Evolutionary conservation across 495 filamentous ascomycete genomes (phyloP), one percentile per base, ranked within the genome.

Genomic region (Xylaria palmicola): DNA sequence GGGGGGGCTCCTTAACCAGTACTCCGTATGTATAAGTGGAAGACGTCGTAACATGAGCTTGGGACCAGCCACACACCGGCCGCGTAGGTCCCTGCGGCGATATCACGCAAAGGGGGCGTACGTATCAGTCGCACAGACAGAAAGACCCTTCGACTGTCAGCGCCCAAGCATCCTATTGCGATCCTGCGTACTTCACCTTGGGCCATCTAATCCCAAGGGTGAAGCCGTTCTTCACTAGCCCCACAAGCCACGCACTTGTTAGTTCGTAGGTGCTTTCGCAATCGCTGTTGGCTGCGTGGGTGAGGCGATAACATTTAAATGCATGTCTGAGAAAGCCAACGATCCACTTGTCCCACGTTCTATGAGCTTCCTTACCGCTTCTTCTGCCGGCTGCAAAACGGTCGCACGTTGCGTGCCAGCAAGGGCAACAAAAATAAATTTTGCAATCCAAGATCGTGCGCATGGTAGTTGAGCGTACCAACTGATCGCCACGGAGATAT

Each of bases 341-440:
- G n/a, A n/a, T n/a, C n/a, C n/a, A n/a, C n/a, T n/a, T n/a, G n/a
- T n/a, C n/a, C n/a, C n/a, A n/a, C n/a, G n/a, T n/a, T n/a, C 20
- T 19, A 15, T 9, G 36, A 56, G 12, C 22, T 24, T 45, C 27
- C 27, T 17, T 15, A 56, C 27, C 26, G 41, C 30, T 27, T 47
- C 41, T 57, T 47, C 30, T n/a, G 39, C 30, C 37, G n/a, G 12
- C 17, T 36, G 40, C 20, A 19, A n/a, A 41, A 57, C 17, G 19
- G 20, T 27, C 55, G 41, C 55, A 57, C 20, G 41, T 57, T 57
- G 20, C 30, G 41, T 29, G 3, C 19, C 40, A 47, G 40, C 29
- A 37, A 29, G 22, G 17, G 41, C 12, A 24, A 19, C 26, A 48
- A 48, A 48, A 24, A 48, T 27, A 48, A 48, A 29, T 3, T 5